Evolutionary conservation across 768 basidiomycete genomes (phyloP), one percentile per base, ranked within the genome.

Genomic region (Auricularia auricula-judae): DNA sequence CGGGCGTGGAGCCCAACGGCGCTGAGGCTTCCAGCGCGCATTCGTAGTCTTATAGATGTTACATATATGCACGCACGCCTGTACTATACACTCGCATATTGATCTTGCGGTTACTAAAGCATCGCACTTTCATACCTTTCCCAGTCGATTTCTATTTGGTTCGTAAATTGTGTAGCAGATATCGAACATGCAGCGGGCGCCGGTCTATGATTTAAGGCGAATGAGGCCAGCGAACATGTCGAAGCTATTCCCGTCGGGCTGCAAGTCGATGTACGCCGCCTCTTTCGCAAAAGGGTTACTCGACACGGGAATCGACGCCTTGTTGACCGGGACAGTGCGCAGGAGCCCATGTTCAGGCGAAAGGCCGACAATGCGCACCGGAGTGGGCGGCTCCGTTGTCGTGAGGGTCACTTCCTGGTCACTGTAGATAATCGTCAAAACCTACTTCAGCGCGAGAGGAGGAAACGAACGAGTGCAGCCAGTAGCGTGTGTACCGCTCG

Each of bases 191-290:
- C 8, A 42, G 39, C 39, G 39, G 39, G 39, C 39, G 39, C 29
- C 29, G 39, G 39, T 42, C 39, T 64, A 70, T 34, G 58, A 67
- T 70, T 83, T 84, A 35, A 77, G 70, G 71, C 77, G 88, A 68
- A 96, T 95, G 73, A 96, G 72, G 36, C 93, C 92, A 42, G 86
- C 82, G 89, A 97, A 89, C 68, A 98, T 79, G 74, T 98, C 96
- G 68, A 98, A 98, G 70, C 92, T 92, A 73, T 99, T 99, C 61
- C 94, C 93, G 70, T 98, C 94, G 1, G 97, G 97, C 72, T 97
- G 97, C 21, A 99, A 75, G 74, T 99, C 94, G 62, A 98, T 87
- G 71, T 82, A 95, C 33, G 77, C 79, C 34, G 66, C 73, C 64
- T 64, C 76, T 62, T 43, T 65, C 36, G 68, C 56, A 18, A 59